Percentiles rank a stretch among this genome's conserved stretches.
phyloP scores from a whole-genome alignment of 495 filamentous ascomycete genomes.

The Mytilinidion resinicola region DNA sequence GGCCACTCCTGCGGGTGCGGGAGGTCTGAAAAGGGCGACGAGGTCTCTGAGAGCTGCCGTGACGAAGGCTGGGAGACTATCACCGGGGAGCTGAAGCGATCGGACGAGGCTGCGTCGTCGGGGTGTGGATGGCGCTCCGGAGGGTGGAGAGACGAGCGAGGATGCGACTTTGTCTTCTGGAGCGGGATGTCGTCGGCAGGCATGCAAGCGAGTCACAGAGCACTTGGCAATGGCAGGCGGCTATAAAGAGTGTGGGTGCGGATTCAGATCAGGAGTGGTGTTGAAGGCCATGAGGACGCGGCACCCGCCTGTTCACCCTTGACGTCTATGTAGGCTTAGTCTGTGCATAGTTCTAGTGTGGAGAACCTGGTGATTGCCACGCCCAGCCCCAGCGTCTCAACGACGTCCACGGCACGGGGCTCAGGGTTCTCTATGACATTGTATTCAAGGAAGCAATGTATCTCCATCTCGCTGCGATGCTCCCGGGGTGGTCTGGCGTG shows the following conservation, averaged over 20 bases:
- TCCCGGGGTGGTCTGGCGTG: too few relatives aligned
- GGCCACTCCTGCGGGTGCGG: not conserved
- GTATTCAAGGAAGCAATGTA: too few relatives aligned
- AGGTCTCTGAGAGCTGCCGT: slow-evolving; percentile 20
- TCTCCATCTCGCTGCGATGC: too few relatives aligned
- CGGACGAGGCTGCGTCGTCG: slow-evolving; percentile 5
- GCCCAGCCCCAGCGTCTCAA: too few relatives aligned
- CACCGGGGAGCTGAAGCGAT: slow-evolving; percentile 14
- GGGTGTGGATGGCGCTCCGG: slow-evolving; percentile 4
- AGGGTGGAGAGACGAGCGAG: slow-evolving; percentile 1
- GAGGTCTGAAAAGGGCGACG: slow-evolving; percentile 19
- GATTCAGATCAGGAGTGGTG: not conserved
- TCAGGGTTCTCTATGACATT: too few relatives aligned
- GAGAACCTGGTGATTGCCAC: too few relatives aligned
- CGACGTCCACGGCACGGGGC: too few relatives aligned
- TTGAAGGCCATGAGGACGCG: not conserved
- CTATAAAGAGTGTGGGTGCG: not conserved
- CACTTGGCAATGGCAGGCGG: not conserved
- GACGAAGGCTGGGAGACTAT: slow-evolving; percentile 15
- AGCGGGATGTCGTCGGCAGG: slow-evolving; percentile 18
- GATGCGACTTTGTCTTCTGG: slow-evolving; percentile 5
- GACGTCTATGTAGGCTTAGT: too few relatives aligned
- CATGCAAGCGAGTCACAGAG: slow-evolving; percentile 20
- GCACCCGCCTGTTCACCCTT: too few relatives aligned
- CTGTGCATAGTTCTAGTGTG: too few relatives aligned